Base-by-base conservation (phyloP, 1,284 basidiomycete genomes). In the Neotropicomus parvogracilis region DNA sequence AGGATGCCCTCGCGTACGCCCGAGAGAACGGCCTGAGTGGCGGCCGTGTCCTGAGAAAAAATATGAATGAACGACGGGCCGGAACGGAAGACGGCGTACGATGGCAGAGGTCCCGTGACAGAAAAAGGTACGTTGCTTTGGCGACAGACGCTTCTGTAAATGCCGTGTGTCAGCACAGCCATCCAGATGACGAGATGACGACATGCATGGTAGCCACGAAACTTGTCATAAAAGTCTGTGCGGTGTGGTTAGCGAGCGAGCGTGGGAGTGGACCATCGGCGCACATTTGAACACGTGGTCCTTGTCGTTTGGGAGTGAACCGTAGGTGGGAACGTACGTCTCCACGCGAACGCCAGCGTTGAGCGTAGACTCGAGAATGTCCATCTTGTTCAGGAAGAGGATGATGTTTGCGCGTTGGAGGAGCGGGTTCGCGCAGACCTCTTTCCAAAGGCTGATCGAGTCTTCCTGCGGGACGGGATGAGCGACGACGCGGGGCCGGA, bases 371-470 rank as follows among this genome's bases (percentile, higher is more conserved):
- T 70, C 62, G 12, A 87, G 65, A 35, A 87, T 77, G 53, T 86
- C 82, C 69, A 75, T 81, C 75, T 86, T 87, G 57, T 87, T 87
- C 49, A 85, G 71, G 62, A 87, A 83, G 3, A 87, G 68, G 16
- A 85, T 79, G 33, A 87, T 68, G 40, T 76, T 78, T 10, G 80
- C 75, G 38, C 75, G 71, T 3, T 72, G 69, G 1, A 85, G 72
- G 7, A 86, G 70, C 48, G 69, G 69, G 48, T 77, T 85, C 11
- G 70, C 55, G 58, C 83, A 85, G 16, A 85, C 76, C 48, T 79
- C 75, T 46, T 76, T 75, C 83, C 81, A 87, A 1, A 85, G 65
- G 27, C 67, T 63, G 13, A 84, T 65, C 16, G 81, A 81, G 59
- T 85, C 83, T 62, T 85, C 79, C 77, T 79, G 50, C 13, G 40